phyloP scores from a whole-genome alignment of 1,139 yeast species.

The Geotrichum aggregatum region DNA sequence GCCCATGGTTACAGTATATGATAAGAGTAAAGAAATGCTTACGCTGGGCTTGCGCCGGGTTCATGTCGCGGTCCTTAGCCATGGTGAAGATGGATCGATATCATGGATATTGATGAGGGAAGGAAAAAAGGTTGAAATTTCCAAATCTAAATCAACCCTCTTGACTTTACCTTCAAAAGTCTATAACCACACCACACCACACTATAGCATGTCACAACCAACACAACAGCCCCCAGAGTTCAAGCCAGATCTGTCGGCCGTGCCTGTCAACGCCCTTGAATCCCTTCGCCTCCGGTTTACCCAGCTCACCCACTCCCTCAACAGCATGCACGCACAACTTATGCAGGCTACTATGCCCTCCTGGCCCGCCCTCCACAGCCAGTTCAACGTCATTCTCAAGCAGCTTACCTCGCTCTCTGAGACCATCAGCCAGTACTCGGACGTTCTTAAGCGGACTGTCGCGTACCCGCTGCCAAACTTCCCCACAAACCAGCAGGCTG shows the following conservation, averaged over 20 bases:
- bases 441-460: slow-evolving; percentile 58
- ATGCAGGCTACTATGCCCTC: slow-evolving; percentile 38
- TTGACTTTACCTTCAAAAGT: background rate
- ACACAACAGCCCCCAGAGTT: slow-evolving; percentile 18
- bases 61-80: slow-evolving; percentile 26
- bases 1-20: background rate
- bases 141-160: background rate
- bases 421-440: slow-evolving; percentile 60
- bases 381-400: slow-evolving; percentile 74
- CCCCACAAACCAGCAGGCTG: slow-evolving; percentile 81
- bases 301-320: slow-evolving; percentile 44
- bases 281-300: slow-evolving; percentile 56
- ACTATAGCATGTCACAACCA: slow-evolving; percentile 13
- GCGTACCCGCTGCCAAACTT: slow-evolving; percentile 79
- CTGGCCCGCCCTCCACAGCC: slow-evolving; percentile 64
- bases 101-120: too few relatives aligned
- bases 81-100: slow-evolving; percentile 17
- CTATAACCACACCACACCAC: slow-evolving; percentile 1
- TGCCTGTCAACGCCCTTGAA: slow-evolving; percentile 59
- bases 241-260: slow-evolving; percentile 37
- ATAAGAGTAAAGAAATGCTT: slow-evolving; percentile 10
- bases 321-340: slow-evolving; percentile 35
- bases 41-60: slow-evolving; percentile 32
- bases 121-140: too few relatives aligned
- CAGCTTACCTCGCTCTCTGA: slow-evolving; percentile 72